Percentiles rank a stretch among this genome's conserved stretches.
Evolutionary conservation across 305 asterid species (phyloP).

Genomic region (Nicotiana rustica): DNA sequence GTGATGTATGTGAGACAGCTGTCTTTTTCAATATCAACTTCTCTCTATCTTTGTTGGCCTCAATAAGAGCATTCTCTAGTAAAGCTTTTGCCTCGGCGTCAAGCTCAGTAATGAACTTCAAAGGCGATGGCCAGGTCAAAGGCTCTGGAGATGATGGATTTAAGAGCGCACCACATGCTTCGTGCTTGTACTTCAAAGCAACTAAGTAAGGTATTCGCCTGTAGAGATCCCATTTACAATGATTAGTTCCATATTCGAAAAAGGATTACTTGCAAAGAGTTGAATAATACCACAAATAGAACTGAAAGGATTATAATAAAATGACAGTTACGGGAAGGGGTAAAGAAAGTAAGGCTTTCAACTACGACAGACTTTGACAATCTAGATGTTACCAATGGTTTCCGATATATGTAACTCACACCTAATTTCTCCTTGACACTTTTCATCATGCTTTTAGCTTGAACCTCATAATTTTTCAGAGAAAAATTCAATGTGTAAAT

Average conservation of each 20-base stretch:
- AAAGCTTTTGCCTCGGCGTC: conserved; percentile 73
- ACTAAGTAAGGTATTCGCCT: conserved; percentile 84
- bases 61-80: conserved; percentile 75
- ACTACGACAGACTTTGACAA: neutral
- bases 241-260: conserved; percentile 19
- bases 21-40: conserved; percentile 62
- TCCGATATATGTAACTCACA: neutral
- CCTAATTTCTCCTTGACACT: neutral
- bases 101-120: conserved; percentile 84
- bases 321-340: neutral
- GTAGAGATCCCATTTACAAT: conserved; percentile 38
- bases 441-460: neutral
- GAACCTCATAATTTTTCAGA: neutral
- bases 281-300: conserved; percentile 19
- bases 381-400: neutral
- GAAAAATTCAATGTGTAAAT: neutral
- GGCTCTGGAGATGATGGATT: conserved; percentile 92
- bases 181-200: conserved; percentile 78
- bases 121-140: conserved; percentile 83
- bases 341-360: neutral
- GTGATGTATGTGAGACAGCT: conserved; percentile 45
- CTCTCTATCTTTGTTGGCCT: conserved; percentile 79
- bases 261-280: neutral
- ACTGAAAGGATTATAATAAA: neutral
- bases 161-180: conserved; percentile 72